Percentiles rank a stretch among this genome's conserved stretches.
These are phyloP conservation scores for Mediolabrus comicus DNA, from an alignment of 108 stramenopile genomes.

Conservation along the genomic window DNA sequence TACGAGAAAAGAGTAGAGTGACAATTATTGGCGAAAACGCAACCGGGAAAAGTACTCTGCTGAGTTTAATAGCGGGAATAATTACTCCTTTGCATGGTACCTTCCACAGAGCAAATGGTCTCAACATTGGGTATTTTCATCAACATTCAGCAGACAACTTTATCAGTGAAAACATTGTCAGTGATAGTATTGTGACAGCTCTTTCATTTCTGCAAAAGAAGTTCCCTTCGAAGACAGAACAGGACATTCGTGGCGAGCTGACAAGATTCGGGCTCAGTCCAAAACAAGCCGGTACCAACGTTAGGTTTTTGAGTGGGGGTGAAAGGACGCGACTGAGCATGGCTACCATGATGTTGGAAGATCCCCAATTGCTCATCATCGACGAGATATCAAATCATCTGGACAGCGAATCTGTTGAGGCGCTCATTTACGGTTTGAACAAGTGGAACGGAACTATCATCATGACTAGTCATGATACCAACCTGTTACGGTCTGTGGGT, in stretches of 20 bases:
- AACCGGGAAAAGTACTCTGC: constrained; percentile 85
- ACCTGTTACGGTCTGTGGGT: constrained; percentile 57
- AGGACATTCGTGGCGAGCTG: constrained; percentile 83
- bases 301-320: constrained; percentile 90
- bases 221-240: constrained; percentile 66
- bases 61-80: constrained; percentile 84
- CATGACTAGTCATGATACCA: constrained; percentile 62
- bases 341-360: constrained; percentile 72
- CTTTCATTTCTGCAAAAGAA: constrained; percentile 43
- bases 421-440: constrained; percentile 81
- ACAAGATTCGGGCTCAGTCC: constrained; percentile 80
- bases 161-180: constrained; percentile 18
- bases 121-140: constrained; percentile 81
- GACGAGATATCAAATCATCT: constrained; percentile 94
- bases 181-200: constrained; percentile 28
- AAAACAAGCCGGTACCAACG: constrained; percentile 74
- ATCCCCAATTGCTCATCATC: constrained; percentile 86
- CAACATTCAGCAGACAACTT: constrained; percentile 83
- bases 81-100: constrained; percentile 77
- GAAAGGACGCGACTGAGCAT: constrained; percentile 90
- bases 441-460: constrained; percentile 75
- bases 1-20: constrained; percentile 60
- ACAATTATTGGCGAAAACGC: constrained; percentile 88
- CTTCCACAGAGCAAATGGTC: constrained; percentile 70
- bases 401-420: constrained; percentile 92